Base-by-base conservation (phyloP, 768 basidiomycete genomes). In the Lactarius quietus region DNA sequence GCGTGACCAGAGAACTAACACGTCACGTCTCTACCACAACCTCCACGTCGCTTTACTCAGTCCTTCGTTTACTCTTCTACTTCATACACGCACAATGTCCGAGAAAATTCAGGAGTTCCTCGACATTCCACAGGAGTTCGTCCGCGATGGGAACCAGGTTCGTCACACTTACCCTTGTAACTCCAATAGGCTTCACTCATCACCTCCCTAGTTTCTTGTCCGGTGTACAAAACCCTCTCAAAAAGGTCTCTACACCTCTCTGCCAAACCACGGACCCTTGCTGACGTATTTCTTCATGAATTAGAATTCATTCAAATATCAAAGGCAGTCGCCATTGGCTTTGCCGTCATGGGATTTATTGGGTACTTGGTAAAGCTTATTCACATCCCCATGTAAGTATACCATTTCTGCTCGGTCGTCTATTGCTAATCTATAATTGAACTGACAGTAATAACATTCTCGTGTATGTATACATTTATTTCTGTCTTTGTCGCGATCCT, bases 301-400 rank as follows among this genome's bases (percentile, higher is more conserved):
- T 23, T 76, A 99, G 97, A 99, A 76, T 99, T 95, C 78, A 70
- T 86, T 48, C 93, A 96, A 75, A 95, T 99, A 69, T 98, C 89
- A 80, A 90, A 88, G 75, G 97, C 97, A 38, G 94, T 99, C 61
- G 95, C 95, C 2, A 88, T 98, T 67, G 97, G 97, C 17, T 99
- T 99, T 73, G 93, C 89, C 58, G 92, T 99, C 70, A 98, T 98
- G 95, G 97, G 97, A 18, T 96, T 98, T 83, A 95, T 99, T 76
- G 97, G 97, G 18, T 99, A 96, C 81, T 90, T 98, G 74, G 95
- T 97, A 70, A 98, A 98, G 78, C 87, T 98, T 70, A 95, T 98
- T 72, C 95, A 98, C 78, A 97, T 96, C 77, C 95, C 95, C 72
- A 96, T 97, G 95, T 96, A 71, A 80, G 95, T 86, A 35, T 41